Evolutionary conservation across 495 filamentous ascomycete species (phyloP), one percentile per base, ranked within the genome.

Genomic region (Chaetomidium leptoderma): DNA sequence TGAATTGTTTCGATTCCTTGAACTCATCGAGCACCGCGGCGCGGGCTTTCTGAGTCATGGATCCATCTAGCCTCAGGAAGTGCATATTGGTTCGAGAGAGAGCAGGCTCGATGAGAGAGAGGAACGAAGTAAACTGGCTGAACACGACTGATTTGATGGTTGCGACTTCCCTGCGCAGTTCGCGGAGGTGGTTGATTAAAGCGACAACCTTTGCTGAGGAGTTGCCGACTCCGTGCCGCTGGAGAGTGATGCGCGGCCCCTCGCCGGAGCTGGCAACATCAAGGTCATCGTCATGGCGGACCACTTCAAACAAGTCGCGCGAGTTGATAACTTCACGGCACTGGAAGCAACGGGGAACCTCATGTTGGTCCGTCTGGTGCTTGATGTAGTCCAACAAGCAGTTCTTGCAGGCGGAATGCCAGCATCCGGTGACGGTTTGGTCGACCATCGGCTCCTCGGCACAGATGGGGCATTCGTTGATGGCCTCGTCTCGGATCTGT

Each of bases 121-220:
- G 84, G 72, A 97, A 98, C 1, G 91, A 91, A 10, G 93, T 98
- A 70, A 98, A 98, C 71, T 98, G 93, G 59, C 86, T 90, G 74
- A 98, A 97, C 50, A 97, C 85, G 39, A 96, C 90, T 27, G 88
- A 89, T 76, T 97, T 97, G n/a, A 84, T 88, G 40, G 72, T 76
- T 0, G 88, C 80, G 40, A 79, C 69, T 19, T 78, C 75, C 42
- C 68, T 75, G 9, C 87, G 83, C 5, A 93, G 68, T 24, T 78
- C 71, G 42, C 84, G 83, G 10, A 98, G 83, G 49, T 90, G 84
- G 44, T 77, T 79, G 68, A 96, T 79, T 4, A 98, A 76, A 1
- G 89, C 78, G 26, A 87, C 82, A 55, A 96, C 87, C 71, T 98
- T 98, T 35, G 93, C 87, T 2, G 90, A 96, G 2, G 91, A 91